Percentiles rank a stretch among this genome's conserved stretches.
phyloP scores from a whole-genome alignment of 441 rosid species.

The Sinapis alba region DNA sequence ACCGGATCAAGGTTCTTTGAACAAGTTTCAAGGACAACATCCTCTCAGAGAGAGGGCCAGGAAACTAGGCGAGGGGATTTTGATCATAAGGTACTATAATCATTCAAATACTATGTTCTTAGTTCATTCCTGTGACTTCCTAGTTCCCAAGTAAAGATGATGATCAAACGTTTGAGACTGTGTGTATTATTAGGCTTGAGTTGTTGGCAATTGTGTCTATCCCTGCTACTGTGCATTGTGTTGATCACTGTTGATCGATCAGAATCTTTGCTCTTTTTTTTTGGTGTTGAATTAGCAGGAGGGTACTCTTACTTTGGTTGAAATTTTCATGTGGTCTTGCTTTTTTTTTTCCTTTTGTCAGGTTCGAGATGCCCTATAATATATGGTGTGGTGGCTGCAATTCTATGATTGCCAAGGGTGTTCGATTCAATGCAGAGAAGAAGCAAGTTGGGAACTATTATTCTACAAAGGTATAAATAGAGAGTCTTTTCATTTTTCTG shows the following conservation, averaged over 20 bases:
- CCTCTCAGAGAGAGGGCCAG: slow-evolving; percentile 89
- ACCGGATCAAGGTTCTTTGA: slow-evolving; percentile 89
- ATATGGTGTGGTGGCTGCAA: slow-evolving; percentile 98
- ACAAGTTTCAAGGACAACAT: slow-evolving; percentile 99
- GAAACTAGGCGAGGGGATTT: slow-evolving; percentile 86
- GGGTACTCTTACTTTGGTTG: neutral
- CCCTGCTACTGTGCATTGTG: neutral
- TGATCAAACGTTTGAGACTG: slow-evolving; percentile 7
- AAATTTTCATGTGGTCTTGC: neutral
- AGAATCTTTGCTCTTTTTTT: neutral
- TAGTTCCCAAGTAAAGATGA: neutral
- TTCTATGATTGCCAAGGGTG: slow-evolving; percentile 96
- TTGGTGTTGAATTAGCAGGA: neutral
- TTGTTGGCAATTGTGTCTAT: neutral
- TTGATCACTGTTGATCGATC: neutral
- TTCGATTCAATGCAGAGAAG: slow-evolving; percentile 91
- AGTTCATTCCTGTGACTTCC: neutral
- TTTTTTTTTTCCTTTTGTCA: slow-evolving; percentile 40
- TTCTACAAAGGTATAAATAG: slow-evolving; percentile 76
- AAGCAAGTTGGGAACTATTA: slow-evolving; percentile 98
- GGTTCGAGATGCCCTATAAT: slow-evolving; percentile 97
- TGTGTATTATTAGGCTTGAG: neutral
- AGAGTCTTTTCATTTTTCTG: slow-evolving; percentile 1
- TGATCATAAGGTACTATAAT: slow-evolving; percentile 74
- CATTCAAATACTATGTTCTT: neutral